Base-by-base conservation (phyloP, 2,329 filamentous ascomycete genomes). In the Pleoardoris graminearum region DNA sequence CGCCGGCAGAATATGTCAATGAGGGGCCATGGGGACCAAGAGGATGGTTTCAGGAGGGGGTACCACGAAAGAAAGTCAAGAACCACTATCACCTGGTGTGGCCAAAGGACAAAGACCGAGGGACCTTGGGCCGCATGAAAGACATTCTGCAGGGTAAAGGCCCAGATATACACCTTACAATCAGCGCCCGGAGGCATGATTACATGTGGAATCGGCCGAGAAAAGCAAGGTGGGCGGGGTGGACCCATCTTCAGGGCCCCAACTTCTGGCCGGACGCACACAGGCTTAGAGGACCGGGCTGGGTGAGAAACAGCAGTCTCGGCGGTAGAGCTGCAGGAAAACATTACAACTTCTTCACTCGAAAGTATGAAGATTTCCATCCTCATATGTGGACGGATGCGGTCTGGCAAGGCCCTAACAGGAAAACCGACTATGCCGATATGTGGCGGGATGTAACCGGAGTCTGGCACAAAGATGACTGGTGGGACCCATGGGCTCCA, bases 141-240 rank as follows among this genome's bases (percentile, higher is more conserved):
- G 78, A 80, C 48, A 70, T 75, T 16, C 32, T 78, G 21, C 65
- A 60, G 2, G 66, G 69, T 45, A 67, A 73, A 52, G 78, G 78
- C 3, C 74, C 78, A 1, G 77, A 80, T 49, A 75, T 80, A 32
- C 76, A 75, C 55, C 61, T 79, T n/a, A 63, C 72, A 2, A 69
- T 71, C 35, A 71, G 65, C 44, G 72, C 71, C 22, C 69, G 75
- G 48, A 71, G 65, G 50, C 61, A 62, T 21, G 74, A 74, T 27
- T 65, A 74, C 49, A 67, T 73, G 57, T 53, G 66, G 35, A 72
- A 76, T 48, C 64, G 72, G 44, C 76, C 74, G 29, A 60, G 61
- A 16, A 62, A 65, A 27, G 58, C 61, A 5, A 66, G 69, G 46
- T 79, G 76, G 77, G 55, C 65, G 8, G 54, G 62, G 4, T 73